A percentile compares a stretch with the other conserved stretches of the same genome.
Conservation (phyloP, 805 yeast species). For the Ogataea dorogensis region DNA sequence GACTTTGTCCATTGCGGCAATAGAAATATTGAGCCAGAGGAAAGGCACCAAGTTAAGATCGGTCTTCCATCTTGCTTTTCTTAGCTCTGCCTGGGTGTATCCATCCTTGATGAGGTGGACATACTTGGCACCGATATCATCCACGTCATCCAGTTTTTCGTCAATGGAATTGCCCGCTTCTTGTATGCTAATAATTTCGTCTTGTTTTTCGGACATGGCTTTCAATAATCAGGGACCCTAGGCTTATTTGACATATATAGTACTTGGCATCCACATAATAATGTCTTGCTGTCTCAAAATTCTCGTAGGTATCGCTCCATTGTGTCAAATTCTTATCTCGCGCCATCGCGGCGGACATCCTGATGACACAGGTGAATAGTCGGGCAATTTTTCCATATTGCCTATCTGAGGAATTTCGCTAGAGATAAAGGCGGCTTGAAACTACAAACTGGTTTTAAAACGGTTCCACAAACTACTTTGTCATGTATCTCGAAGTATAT, state of each 20-base stretch:
- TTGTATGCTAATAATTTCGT: not conserved
- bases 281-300: no score
- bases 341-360: no score
- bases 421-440: no score
- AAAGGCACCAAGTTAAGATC: constrained; percentile 48
- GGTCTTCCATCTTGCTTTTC: constrained; percentile 37
- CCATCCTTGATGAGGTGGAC: constrained; percentile 10
- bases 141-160: not conserved
- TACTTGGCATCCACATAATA: no score
- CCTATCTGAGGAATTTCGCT: not conserved
- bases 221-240: no score
- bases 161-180: not conserved
- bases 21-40: constrained; percentile 40
- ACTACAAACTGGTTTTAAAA: no score
- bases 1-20: constrained; percentile 49
- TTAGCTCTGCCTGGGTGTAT: constrained; percentile 12
- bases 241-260: no score
- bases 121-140: constrained; percentile 12
- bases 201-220: not conserved
- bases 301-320: no score
- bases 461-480: no score
- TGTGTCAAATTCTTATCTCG: no score
- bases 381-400: not conserved
- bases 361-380: no score
- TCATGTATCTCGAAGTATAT: constrained; percentile 1